phyloP scores from a whole-genome alignment of 352 stramenopile genomes.

The Halophytophthora batemanensis region DNA sequence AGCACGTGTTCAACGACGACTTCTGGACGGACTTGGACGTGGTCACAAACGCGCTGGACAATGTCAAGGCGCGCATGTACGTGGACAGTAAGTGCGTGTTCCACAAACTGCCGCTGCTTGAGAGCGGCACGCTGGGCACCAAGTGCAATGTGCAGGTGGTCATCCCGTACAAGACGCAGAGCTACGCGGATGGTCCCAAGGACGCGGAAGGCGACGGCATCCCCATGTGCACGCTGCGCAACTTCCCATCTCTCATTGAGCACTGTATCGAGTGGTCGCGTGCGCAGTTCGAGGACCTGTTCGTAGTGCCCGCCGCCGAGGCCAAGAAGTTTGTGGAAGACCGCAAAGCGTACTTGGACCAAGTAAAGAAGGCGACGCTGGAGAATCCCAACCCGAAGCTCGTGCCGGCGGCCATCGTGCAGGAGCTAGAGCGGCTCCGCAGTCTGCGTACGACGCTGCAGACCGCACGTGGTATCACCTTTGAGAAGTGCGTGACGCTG shows the following conservation, averaged over 20 bases:
- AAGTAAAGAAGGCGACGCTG: constrained; percentile 64
- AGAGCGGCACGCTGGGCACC: constrained; percentile 98
- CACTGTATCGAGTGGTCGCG: constrained; percentile 99
- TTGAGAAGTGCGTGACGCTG: constrained; percentile 68
- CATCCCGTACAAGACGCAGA: constrained; percentile 86
- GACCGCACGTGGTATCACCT: constrained; percentile 50
- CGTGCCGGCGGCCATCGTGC: constrained; percentile 57
- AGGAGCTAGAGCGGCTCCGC: constrained; percentile 71
- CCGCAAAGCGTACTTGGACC: constrained; percentile 66
- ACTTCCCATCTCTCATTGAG: constrained; percentile 95
- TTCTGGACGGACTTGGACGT: constrained; percentile 89
- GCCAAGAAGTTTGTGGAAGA: constrained; percentile 85
- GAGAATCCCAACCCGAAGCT: constrained; percentile 76
- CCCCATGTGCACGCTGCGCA: constrained; percentile 99
- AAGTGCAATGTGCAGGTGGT: constrained; percentile 97
- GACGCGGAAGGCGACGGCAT: constrained; percentile 98
- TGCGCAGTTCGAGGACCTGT: constrained; percentile 83
- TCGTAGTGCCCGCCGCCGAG: constrained; percentile 77
- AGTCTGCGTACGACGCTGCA: constrained; percentile 51
- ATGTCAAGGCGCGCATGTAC: constrained; percentile 96
- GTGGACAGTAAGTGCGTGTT: constrained; percentile 99
- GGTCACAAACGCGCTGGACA: constrained; percentile 99
- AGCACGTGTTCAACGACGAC: constrained; percentile 78
- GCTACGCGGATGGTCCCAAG: constrained; percentile 94
- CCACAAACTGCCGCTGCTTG: constrained; percentile 95